Percentiles rank a stretch among this genome's conserved stretches.
Conservation (phyloP, 1,284 basidiomycete species). For the Sporisorium scitamineum region DNA sequence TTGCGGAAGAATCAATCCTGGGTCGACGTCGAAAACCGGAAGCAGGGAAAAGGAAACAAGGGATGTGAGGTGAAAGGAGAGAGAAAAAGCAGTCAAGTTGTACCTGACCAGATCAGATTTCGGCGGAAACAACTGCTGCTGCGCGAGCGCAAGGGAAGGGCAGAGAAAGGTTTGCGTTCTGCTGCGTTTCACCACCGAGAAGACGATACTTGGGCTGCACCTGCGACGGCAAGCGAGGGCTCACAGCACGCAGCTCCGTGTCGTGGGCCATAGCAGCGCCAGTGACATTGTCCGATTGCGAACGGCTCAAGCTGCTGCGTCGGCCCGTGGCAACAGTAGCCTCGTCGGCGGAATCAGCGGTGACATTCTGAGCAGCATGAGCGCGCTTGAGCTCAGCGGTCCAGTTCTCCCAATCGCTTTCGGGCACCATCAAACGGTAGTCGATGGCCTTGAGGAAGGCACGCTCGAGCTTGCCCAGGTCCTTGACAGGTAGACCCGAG, state of each 20-base stretch:
- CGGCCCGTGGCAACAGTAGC: not conserved
- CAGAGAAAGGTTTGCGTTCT: constrained; percentile 20
- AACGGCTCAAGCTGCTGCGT: constrained; percentile 41
- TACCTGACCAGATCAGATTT: constrained; percentile 10
- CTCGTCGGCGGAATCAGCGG: constrained; percentile 10
- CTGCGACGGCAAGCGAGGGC: constrained; percentile 33
- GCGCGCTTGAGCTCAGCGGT: constrained; percentile 48
- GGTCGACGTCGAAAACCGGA: constrained; percentile 16
- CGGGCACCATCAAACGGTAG: constrained; percentile 69
- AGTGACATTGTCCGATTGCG: constrained; percentile 49
- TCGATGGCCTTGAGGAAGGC: constrained; percentile 70
- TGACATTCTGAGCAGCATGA: constrained; percentile 9
- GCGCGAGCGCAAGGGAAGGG: constrained; percentile 39
- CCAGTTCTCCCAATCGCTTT: constrained; percentile 62
- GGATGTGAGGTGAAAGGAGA: not conserved
- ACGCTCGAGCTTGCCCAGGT: constrained; percentile 71
- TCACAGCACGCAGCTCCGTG: constrained; percentile 47
- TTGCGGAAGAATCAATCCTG: constrained; percentile 6
- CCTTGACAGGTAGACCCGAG: constrained; percentile 69
- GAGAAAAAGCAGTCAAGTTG: not conserved
- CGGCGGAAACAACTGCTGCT: constrained; percentile 16
- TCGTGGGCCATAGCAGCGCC: constrained; percentile 37
- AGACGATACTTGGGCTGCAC: constrained; percentile 42
- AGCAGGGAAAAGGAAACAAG: not conserved
- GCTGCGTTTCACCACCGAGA: constrained; percentile 10